Base-by-base conservation (phyloP, 345 rosid species). In the Linum usitatissimum region DNA sequence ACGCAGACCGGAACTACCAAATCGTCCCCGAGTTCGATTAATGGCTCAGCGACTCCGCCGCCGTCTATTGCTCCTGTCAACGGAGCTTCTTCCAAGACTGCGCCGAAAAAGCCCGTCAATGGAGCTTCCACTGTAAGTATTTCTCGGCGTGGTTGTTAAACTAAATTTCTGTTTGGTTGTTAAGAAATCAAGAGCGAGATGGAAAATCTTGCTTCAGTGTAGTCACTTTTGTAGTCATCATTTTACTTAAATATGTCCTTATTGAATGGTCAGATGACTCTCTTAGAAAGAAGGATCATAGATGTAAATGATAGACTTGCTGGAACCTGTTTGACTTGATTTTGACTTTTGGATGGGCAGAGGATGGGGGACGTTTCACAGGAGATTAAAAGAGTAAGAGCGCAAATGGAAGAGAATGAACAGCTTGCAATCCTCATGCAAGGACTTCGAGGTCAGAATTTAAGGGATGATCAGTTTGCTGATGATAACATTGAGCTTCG, bases 401-500 rank as follows among this genome's bases (percentile, higher is more conserved):
- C 93, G 54, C 93, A 92, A 66, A 89, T 89, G 96, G 98, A 92
- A 78, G 84, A 89, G 73, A 81, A 92, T 68, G 98, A 92, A 64
- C 75, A 86, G 53, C 58, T 92, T 55, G 73, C 98, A 9, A 85
- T 81, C n/a, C 70, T 89, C 2, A 92, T 92, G 98, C 81, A 77
- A 76, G 98, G 98, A 3, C 81, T 92, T 63, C 84, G 96, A 55
- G 98, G 98, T 39, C 98, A 86, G 75, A 92, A 89, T 68, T 64
- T 92, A 69, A 83, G 81, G 65, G 98, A 92, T 67, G 74, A 82
- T 0, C 85, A 80, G 62, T 89, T 92, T 62, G 96, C 98, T 4
- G 98, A 85, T 65, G 79, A 85, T 71, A 84, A 60, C 68, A 57
- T 89, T 63, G 77, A 76, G 75, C 89, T 92, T 61, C 84, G 89